Base-by-base conservation (phyloP, 2,329 filamentous ascomycete species). In the Alternaria postmessia region DNA sequence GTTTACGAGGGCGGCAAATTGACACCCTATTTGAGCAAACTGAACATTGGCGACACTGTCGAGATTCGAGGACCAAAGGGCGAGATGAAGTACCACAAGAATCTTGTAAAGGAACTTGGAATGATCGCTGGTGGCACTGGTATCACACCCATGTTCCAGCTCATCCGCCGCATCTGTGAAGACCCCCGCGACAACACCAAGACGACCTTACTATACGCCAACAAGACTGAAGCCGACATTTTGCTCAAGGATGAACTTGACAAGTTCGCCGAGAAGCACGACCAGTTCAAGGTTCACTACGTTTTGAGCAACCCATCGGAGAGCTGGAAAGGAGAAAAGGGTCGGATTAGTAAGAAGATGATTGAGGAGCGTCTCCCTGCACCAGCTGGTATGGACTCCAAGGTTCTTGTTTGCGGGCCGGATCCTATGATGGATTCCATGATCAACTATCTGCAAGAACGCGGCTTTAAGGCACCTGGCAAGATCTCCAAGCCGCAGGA, bases 391-490 rank as follows among this genome's bases (percentile, higher is more conserved):
- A 82, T 85, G 57, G 93, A 98, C 74, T 89, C 96, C 83, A 98
- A 97, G 87, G 87, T 98, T 69, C 86, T 98, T 62, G 85, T 98
- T 67, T 98, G 94, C 76, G 94, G 94, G 55, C 62, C 62, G 16
- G 61, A 63, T 4, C 58, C 54, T 1, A 63, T 63, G 61, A 57
- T 61, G 32, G 54, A 58, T 3, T 41, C 41, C 2, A 64, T 66
- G 63, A 54, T 61, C 12, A 49, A 54, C 0, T 44, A 54, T 11
- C 22, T 66, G 38, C 58, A 66, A 28, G 49, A 66, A 36, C 53
- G 41, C 4, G 63, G 63, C 7, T 66, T 64, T 11, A 66, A 64
- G 46, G 52, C 61, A 51, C 61, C 63, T 30, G 63, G 61, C 18
- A 58, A 57, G 11, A 63, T 61, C 2, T 55, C 58, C 6, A 63